A percentile compares a stretch with the other conserved stretches of the same genome.
Evolutionary conservation across 2,329 filamentous ascomycete genomes (phyloP).

Genomic region (Chaetoscypha palmicola): DNA sequence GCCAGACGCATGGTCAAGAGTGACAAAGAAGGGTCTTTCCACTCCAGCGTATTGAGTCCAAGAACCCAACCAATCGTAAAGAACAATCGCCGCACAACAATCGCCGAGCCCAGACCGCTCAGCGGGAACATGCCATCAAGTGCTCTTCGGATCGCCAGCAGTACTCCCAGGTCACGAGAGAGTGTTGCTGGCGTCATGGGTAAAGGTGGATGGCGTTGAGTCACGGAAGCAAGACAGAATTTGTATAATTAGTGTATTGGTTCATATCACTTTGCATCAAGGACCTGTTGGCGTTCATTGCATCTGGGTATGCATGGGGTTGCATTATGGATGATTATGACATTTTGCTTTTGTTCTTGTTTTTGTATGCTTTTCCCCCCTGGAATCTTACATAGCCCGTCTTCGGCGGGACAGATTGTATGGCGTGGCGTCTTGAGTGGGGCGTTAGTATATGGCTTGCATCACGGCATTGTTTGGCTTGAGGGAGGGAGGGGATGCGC

Average conservation of each 20-base stretch:
- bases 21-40: constrained; percentile 49
- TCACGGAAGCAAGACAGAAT: not conserved
- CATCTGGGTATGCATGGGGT: not conserved
- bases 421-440: constrained; percentile 7
- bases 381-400: constrained; percentile 3
- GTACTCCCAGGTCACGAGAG: constrained; percentile 25
- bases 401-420: not conserved
- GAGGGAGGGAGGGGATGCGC: no score
- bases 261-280: not conserved
- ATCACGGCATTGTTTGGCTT: no score
- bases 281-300: constrained; percentile 1
- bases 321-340: constrained; percentile 17
- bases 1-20: constrained; percentile 60
- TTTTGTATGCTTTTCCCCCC: no score
- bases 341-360: constrained; percentile 9
- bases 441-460: constrained; percentile 12
- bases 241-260: not conserved
- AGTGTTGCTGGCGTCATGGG: constrained; percentile 24
- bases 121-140: constrained; percentile 19
- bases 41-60: constrained; percentile 53
- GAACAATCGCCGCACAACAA: constrained; percentile 27
- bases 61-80: constrained; percentile 53
- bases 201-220: constrained; percentile 27
- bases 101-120: constrained; percentile 24
- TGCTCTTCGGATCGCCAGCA: constrained; percentile 20